phyloP scores from a whole-genome alignment of 805 yeast genomes.

The Saccharomyces paradoxus region DNA sequence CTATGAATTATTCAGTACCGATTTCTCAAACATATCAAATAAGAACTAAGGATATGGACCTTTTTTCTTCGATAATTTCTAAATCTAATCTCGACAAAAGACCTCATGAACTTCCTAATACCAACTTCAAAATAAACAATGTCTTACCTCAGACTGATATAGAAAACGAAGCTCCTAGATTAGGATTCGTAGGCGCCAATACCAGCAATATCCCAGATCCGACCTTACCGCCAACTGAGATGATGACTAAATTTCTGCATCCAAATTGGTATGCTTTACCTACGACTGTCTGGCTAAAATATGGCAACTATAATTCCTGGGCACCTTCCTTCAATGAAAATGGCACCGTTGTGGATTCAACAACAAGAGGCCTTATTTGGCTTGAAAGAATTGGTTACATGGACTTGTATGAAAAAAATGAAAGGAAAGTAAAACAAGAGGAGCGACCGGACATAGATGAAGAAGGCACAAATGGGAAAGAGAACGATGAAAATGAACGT shows the following conservation, averaged over 20 bases:
- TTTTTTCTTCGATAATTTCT: conserved; percentile 65
- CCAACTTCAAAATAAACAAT: conserved; percentile 51
- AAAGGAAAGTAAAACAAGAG: conserved; percentile 11
- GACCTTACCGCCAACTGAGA: conserved; percentile 43
- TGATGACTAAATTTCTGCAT: conserved; percentile 46
- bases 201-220: conserved; percentile 42
- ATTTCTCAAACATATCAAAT: conserved; percentile 61
- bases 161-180: conserved; percentile 33
- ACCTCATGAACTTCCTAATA: conserved; percentile 57
- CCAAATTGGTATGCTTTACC: conserved; percentile 61
- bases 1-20: conserved; percentile 41
- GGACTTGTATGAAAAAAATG: conserved; percentile 19
- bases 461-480: conserved; percentile 3
- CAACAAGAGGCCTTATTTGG: conserved; percentile 46
- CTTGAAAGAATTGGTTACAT: conserved; percentile 45
- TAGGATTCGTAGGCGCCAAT: conserved; percentile 41
- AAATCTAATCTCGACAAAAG: conserved; percentile 73
- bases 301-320: conserved; percentile 43
- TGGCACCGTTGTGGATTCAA: conserved; percentile 44
- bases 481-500: background rate
- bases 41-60: conserved; percentile 58
- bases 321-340: conserved; percentile 62
- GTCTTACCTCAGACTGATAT: conserved; percentile 47
- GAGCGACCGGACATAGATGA: conserved; percentile 3
- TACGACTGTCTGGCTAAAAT: conserved; percentile 56